A percentile compares a stretch with the other conserved stretches of the same genome.
Evolutionary conservation across 768 basidiomycete genomes (phyloP).

Genomic region (Kondoa malvinella): DNA sequence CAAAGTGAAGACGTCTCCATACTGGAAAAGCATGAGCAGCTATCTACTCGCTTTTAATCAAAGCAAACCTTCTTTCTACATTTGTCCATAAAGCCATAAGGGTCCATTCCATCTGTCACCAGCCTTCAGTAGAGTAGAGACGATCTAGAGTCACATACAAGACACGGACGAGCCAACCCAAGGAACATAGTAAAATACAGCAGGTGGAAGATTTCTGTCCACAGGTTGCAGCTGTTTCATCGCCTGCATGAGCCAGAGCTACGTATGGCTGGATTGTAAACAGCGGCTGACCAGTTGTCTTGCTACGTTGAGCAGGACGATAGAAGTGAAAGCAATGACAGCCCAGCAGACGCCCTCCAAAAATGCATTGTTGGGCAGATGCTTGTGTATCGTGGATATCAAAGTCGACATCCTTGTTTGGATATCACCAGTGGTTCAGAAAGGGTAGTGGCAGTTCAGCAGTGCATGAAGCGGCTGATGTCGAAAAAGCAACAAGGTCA

Average conservation of each 20-base stretch:
- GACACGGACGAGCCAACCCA: slow-evolving; percentile 43
- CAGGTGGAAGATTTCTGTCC: slow-evolving; percentile 55
- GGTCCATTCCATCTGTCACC: slow-evolving; percentile 75
- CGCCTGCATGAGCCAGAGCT: background rate
- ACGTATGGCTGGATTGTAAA: background rate
- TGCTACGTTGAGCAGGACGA: slow-evolving; percentile 54
- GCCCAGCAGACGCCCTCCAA: slow-evolving; percentile 6
- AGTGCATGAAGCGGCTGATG: too few relatives aligned
- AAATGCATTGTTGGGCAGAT: slow-evolving; percentile 7
- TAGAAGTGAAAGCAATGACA: slow-evolving; percentile 46
- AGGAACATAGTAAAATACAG: slow-evolving; percentile 85
- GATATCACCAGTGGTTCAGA: too few relatives aligned
- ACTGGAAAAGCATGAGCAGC: slow-evolving; percentile 38
- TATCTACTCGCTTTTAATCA: slow-evolving; percentile 1
- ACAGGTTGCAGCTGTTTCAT: slow-evolving; percentile 1
- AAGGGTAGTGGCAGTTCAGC: too few relatives aligned
- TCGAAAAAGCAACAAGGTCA: too few relatives aligned
- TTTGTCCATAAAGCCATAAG: slow-evolving; percentile 65
- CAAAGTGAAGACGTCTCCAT: slow-evolving; percentile 95
- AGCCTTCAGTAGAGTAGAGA: background rate
- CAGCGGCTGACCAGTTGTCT: slow-evolving; percentile 57
- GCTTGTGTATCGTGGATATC: background rate
- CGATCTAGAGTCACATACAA: background rate
- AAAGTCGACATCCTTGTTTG: background rate
- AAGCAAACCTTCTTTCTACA: slow-evolving; percentile 52